Evolutionary conservation across 805 yeast genomes (phyloP).

Genomic region (Lachancea meyersii): DNA sequence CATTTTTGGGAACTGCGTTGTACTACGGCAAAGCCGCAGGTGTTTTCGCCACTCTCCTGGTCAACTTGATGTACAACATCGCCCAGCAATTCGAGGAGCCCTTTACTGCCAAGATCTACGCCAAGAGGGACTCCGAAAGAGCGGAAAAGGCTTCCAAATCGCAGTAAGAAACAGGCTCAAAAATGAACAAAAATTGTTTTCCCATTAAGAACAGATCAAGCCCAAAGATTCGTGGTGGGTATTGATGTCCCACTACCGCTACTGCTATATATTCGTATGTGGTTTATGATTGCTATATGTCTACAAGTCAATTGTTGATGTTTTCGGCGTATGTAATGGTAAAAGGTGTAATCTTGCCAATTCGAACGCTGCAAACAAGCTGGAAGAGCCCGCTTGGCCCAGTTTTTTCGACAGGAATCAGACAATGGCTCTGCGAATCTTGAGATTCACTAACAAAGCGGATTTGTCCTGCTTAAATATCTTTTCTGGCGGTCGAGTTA

Average conservation of each 20-base stretch:
- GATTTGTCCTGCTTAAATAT: too few relatives aligned
- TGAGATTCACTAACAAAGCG: too few relatives aligned
- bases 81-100: conserved; percentile 93
- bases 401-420: too few relatives aligned
- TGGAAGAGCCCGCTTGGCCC: too few relatives aligned
- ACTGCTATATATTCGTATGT: not conserved
- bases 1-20: conserved; percentile 86
- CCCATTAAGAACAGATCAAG: too few relatives aligned
- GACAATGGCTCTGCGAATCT: too few relatives aligned
- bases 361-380: too few relatives aligned
- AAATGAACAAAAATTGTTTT: too few relatives aligned
- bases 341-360: too few relatives aligned
- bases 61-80: conserved; percentile 71
- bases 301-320: not conserved
- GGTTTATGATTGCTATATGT: not conserved
- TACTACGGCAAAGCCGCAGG: conserved; percentile 91
- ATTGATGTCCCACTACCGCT: too few relatives aligned
- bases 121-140: conserved; percentile 52
- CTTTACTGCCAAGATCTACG: conserved; percentile 86
- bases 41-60: conserved; percentile 61
- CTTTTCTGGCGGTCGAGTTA: not conserved
- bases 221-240: too few relatives aligned
- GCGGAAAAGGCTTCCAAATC: conserved; percentile 24
- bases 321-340: too few relatives aligned
- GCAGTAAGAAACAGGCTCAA: conserved; percentile 2